Base-by-base conservation (phyloP, 2,329 filamentous ascomycete species). In the Coleophoma cylindrospora region DNA sequence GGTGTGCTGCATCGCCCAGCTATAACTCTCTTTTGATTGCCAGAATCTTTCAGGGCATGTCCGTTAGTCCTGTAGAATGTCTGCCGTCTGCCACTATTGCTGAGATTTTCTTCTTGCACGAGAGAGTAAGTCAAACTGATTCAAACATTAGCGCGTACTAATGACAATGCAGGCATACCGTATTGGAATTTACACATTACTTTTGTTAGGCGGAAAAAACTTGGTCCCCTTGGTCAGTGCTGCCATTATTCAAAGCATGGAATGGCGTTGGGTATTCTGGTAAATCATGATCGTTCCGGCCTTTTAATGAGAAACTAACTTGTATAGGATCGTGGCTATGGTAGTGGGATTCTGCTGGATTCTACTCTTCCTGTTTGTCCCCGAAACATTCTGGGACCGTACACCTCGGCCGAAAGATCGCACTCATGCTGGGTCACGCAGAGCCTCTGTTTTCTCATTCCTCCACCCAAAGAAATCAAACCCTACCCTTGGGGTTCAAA, bases 41-140 rank as follows among this genome's bases (percentile, higher is more conserved):
- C 22, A 80, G 92, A 48, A 83, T 97, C 44, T 86, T 96, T 54
- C 89, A 95, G 67, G 94, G 92, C 3, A 75, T 96, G 10, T 86
- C 91, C 0, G 85, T 96, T 45, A 94, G 89, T 57, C 90, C 91
- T 0, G 89, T 96, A 9, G 92, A 97, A 67, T 95, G 91, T 62
- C 76, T 97, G 32, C 92, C 92, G 0, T 95, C 90, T 4, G 91
- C 92, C 14, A 96, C 91, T 0, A 92, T 97, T 61, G 91, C 91
- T 3, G 92, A 97, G 68, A 96, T 97, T 53, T 97, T 91, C 73
- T 96, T 96, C 64, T 74, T 97, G 17, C 92, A 97, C 61, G 92
- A 97, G 70, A 80, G 92, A 53, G 92, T 44, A 44, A 44, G 41
- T 44, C 13, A 32, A 32, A 2, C 27, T 14, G 21, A 10, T 22